These are phyloP conservation scores for Mycena belliarum DNA, from an alignment of 768 basidiomycete genomes.

Conservation along the genomic window DNA sequence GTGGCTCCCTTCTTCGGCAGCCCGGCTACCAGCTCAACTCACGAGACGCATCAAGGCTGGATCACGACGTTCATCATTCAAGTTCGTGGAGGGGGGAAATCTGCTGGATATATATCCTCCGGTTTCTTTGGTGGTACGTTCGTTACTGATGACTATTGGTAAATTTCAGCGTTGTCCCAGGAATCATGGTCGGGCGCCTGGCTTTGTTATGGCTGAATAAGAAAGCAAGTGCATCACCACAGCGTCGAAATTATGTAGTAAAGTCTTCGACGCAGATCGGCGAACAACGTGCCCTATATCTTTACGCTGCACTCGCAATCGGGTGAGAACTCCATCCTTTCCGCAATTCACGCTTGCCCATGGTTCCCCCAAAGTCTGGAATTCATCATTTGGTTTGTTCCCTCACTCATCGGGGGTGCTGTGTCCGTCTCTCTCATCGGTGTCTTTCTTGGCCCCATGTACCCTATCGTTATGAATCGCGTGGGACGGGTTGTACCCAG, in stretches of 20 bases:
- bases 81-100: constrained; percentile 45
- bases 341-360: background rate
- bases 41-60: constrained; percentile 49
- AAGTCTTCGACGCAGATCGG: constrained; percentile 41
- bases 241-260: background rate
- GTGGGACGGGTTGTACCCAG: constrained; percentile 65
- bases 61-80: constrained; percentile 53
- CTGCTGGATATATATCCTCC: constrained; percentile 50
- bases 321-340: constrained; percentile 32
- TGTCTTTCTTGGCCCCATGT: constrained; percentile 71
- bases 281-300: constrained; percentile 50
- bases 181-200: constrained; percentile 58
- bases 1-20: background rate
- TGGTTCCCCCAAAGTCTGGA: constrained; percentile 46
- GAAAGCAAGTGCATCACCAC: constrained; percentile 33
- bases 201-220: constrained; percentile 56
- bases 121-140: constrained; percentile 40
- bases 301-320: constrained; percentile 53
- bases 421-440: constrained; percentile 67
- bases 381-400: constrained; percentile 68
- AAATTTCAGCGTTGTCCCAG: constrained; percentile 28
- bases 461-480: constrained; percentile 73
- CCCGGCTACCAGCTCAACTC: no score
- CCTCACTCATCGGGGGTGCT: constrained; percentile 62
- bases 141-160: no score